phyloP scores from a whole-genome alignment of 148 eudicot species.

The Heliosperma pusillum region DNA sequence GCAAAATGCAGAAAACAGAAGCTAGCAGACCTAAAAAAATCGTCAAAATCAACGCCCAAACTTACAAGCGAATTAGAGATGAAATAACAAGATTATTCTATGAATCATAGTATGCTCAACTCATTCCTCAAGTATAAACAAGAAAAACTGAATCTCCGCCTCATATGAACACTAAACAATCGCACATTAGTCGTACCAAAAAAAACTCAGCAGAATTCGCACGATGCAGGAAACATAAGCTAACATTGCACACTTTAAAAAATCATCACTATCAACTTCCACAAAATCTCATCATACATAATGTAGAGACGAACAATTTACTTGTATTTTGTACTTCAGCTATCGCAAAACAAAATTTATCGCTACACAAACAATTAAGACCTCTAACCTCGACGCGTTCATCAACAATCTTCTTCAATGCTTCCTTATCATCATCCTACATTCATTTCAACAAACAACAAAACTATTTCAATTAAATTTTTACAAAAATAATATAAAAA shows the following conservation, averaged over 20 bases:
- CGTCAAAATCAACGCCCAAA: not conserved
- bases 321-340: too few relatives aligned
- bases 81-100: not conserved
- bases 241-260: not conserved
- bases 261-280: not conserved
- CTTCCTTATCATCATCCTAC: slow-evolving; percentile 59
- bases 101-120: not conserved
- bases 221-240: not conserved
- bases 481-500: not conserved
- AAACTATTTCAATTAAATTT: not conserved
- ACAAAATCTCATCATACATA: not conserved
- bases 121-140: not conserved
- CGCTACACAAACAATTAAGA: slow-evolving; percentile 17
- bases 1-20: not conserved
- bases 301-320: too few relatives aligned
- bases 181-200: not conserved
- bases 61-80: not conserved
- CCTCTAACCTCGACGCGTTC: slow-evolving; percentile 19
- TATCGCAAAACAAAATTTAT: too few relatives aligned
- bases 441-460: not conserved
- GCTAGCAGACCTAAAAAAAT: not conserved
- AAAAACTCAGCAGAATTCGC: not conserved
- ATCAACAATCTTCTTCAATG: slow-evolving; percentile 41
- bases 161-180: not conserved
- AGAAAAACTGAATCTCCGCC: not conserved